A percentile compares a stretch with the other conserved stretches of the same genome.
These are phyloP conservation scores for Schrenkiella parvula DNA, from an alignment of 345 rosid species.

Conservation along the genomic window DNA sequence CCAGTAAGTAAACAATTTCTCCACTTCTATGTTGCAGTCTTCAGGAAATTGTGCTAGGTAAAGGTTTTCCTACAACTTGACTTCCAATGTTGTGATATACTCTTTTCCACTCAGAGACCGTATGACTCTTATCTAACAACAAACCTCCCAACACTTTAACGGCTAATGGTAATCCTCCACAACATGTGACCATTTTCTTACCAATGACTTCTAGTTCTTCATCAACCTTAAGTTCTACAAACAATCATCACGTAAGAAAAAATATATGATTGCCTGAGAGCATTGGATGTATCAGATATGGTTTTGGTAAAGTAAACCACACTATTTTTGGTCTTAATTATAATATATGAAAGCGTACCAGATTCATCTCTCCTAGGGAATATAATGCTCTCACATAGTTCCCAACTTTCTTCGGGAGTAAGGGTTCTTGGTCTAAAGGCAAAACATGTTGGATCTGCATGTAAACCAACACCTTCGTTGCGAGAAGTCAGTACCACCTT, in stretches of 20 bases:
- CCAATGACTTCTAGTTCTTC: background rate
- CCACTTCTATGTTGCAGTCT: conserved; percentile 19
- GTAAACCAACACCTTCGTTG: conserved; percentile 21
- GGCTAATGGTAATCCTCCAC: background rate
- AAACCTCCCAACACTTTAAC: background rate
- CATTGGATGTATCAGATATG: too few species aligned
- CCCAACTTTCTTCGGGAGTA: conserved; percentile 30
- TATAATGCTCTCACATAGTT: background rate
- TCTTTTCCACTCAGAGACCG: background rate
- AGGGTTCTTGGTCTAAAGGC: background rate
- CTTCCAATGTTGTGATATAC: background rate
- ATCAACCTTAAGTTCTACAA: too few species aligned
- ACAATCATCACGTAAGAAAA: too few species aligned
- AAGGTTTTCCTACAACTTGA: background rate
- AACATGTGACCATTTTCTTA: background rate
- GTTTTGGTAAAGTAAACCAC: too few species aligned
- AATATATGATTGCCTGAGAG: too few species aligned
- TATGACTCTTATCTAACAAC: background rate
- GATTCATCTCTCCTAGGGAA: background rate
- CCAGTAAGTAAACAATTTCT: conserved; percentile 33
- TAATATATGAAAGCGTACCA: too few species aligned
- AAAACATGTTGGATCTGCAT: background rate
- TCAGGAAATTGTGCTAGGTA: background rate
- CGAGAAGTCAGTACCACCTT: conserved; percentile 44
- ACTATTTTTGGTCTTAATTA: too few species aligned